Base-by-base conservation (phyloP, 257 asterid genomes). In the Fraxinus americana region DNA sequence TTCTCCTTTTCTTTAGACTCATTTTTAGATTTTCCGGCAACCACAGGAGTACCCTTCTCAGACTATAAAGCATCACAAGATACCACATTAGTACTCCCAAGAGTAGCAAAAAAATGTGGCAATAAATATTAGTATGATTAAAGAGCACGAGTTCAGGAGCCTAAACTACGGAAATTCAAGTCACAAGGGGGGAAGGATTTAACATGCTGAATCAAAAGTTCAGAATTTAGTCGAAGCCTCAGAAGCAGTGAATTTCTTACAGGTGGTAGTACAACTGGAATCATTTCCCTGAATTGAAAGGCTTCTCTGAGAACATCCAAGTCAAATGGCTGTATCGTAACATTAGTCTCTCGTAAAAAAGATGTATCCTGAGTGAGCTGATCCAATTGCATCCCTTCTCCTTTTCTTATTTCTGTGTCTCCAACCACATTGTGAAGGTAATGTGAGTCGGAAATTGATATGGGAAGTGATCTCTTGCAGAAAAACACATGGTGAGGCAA, bases 381-480 rank as follows among this genome's bases (percentile, higher is more conserved):
- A 72, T 83, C 84, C 83, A 90, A 77, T 79, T 90, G 91, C 96
- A 87, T 87, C 38, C 90, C 90, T 79, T 90, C 91, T 32, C 93
- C 96, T 82, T 89, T 89, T 82, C 90, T 83, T 71, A 90, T 87
- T 83, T 89, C 92, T 67, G 88, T 83, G 65, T 90, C 93, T 76
- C 93, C 96, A 70, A 87, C 93, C 84, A 91, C 96, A 85, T 87
- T 86, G 79, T 87, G 91, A 75, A 91, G 92, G 80, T 91, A 91
- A 79, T 89, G 92, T 39, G 96, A 81, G 78, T 87, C 89, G 29
- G 88, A 83, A 77, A 89, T 86, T 67, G 93, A 85, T 54, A 81
- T 38, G 0, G 91, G 96, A 81, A 89, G 93, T 78, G 92, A 67
- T 83, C 85, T 91, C 87, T 89, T 89, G 83, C 93, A 89, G 83